Evolutionary conservation across 2,329 filamentous ascomycete species (phyloP).

Genomic region (Magnaporthales sp.): DNA sequence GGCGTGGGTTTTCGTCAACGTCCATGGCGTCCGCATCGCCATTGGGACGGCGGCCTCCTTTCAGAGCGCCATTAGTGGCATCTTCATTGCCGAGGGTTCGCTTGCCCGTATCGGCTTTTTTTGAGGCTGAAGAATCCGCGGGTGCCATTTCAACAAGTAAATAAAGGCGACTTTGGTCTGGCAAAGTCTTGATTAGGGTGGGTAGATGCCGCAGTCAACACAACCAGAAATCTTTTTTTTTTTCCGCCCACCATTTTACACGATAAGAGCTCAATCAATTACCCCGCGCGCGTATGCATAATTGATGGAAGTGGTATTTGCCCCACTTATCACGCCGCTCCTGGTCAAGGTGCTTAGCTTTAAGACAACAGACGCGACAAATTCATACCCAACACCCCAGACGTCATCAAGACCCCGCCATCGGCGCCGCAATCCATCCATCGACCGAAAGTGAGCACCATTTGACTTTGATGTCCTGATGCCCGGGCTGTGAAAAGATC

Average conservation of each 20-base stretch:
- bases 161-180: neutral
- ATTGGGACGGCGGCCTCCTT: constrained; percentile 47
- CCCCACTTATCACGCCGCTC: neutral
- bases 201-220: too few relatives aligned
- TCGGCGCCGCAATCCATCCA: neutral
- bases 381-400: neutral
- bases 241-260: neutral
- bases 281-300: neutral
- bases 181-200: neutral
- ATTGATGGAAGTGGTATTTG: neutral
- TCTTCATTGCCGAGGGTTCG: constrained; percentile 12
- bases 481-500: too few relatives aligned
- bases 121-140: neutral
- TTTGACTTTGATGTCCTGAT: too few relatives aligned
- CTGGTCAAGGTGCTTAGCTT: neutral
- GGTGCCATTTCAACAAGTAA: neutral
- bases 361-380: neutral
- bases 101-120: constrained; percentile 7
- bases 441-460: neutral
- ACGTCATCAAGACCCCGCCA: neutral
- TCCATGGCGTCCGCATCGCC: constrained; percentile 47
- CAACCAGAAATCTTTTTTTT: too few relatives aligned
- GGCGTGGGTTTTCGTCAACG: constrained; percentile 46
- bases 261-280: neutral
- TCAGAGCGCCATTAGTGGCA: constrained; percentile 32